Conservation (phyloP, 2,329 filamentous ascomycete species). For the Fusarium pseudonygamai region DNA sequence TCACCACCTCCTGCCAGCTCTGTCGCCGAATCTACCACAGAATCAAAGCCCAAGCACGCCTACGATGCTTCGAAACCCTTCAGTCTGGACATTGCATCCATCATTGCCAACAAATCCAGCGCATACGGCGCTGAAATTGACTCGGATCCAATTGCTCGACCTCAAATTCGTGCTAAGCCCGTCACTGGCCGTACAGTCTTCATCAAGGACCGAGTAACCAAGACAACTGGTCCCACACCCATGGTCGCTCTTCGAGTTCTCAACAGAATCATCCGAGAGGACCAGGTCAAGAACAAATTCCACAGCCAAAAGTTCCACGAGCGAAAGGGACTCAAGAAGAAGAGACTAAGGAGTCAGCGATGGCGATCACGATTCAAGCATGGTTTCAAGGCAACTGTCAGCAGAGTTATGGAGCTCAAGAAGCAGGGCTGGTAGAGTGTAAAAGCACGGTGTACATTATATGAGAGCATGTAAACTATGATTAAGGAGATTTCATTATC, state of each 20-base stretch:
- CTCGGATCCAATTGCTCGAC: slow-evolving; percentile 41
- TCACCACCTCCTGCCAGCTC: slow-evolving; percentile 22
- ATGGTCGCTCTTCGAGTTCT: slow-evolving; percentile 57
- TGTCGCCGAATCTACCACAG: background rate
- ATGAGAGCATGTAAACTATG: slow-evolving; percentile 40
- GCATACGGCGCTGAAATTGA: slow-evolving; percentile 23
- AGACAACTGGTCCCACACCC: slow-evolving; percentile 51
- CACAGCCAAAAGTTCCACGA: slow-evolving; percentile 76
- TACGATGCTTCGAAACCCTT: slow-evolving; percentile 42
- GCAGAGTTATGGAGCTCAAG: slow-evolving; percentile 74
- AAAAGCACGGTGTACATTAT: slow-evolving; percentile 41
- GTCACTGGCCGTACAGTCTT: slow-evolving; percentile 54
- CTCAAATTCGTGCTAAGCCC: slow-evolving; percentile 45
- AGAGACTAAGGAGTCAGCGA: slow-evolving; percentile 74
- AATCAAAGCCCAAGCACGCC: slow-evolving; percentile 20
- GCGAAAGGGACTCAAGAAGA: slow-evolving; percentile 78
- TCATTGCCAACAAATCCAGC: slow-evolving; percentile 48
- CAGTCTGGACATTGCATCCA: slow-evolving; percentile 48
- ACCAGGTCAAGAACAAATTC: slow-evolving; percentile 67
- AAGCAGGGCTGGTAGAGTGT: slow-evolving; percentile 77
- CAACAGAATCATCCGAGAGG: slow-evolving; percentile 54
- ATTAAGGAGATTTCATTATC: slow-evolving; percentile 22
- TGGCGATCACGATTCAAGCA: slow-evolving; percentile 75
- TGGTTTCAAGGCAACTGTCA: slow-evolving; percentile 72
- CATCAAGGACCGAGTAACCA: slow-evolving; percentile 43